Conservation (phyloP, 805 yeast species). For the Candida jianshihensis region DNA sequence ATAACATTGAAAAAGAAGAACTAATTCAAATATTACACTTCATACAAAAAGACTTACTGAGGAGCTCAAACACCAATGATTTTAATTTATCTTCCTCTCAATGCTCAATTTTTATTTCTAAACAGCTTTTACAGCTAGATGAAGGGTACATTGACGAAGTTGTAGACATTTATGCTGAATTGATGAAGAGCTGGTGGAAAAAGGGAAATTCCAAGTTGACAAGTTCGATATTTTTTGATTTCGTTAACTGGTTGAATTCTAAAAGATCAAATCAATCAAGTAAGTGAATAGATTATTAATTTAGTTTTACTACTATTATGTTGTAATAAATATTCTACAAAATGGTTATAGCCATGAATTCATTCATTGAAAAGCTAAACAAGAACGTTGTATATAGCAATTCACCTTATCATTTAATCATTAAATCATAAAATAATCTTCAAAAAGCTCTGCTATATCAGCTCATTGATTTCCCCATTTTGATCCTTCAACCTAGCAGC, state of each 20-base stretch:
- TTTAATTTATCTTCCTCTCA: conserved; percentile 44
- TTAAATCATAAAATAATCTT: too few species aligned
- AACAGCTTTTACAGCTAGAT: conserved; percentile 37
- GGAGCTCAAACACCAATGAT: conserved; percentile 28
- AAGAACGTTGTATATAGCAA: too few species aligned
- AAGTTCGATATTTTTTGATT: conserved; percentile 61
- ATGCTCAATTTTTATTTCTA: conserved; percentile 58
- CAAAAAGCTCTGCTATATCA: too few species aligned
- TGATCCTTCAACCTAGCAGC: background rate
- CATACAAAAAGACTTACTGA: conserved; percentile 36
- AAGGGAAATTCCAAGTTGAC: conserved; percentile 39
- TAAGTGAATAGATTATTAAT: background rate
- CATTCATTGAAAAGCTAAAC: too few species aligned
- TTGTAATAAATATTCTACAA: too few species aligned
- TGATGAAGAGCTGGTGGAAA: conserved; percentile 57
- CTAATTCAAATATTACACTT: conserved; percentile 25
- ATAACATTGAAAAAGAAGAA: conserved; percentile 16
- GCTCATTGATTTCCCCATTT: too few species aligned
- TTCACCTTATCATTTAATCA: too few species aligned
- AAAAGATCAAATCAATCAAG: conserved; percentile 20
- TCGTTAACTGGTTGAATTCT: conserved; percentile 72
- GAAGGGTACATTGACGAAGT: conserved; percentile 32
- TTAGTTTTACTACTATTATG: too few species aligned
- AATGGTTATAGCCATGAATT: too few species aligned
- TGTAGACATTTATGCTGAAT: conserved; percentile 46